Evolutionary conservation across 371 early-diverging fungal species (phyloP).

Genomic region (Zopfochytrium polystomum): DNA sequence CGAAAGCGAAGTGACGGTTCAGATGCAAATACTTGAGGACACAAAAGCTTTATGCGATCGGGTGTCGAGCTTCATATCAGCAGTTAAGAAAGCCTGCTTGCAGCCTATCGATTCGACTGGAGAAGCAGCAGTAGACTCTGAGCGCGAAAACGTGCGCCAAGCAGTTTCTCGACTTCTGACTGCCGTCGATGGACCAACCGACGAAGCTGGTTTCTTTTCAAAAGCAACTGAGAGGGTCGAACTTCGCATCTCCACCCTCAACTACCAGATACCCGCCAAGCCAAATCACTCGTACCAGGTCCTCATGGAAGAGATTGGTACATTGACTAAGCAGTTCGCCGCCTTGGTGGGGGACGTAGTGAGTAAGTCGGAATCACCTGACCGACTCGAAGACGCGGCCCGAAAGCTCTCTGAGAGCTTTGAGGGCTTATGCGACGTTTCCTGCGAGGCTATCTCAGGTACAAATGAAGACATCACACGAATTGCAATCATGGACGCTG

Average conservation of each 20-base stretch:
- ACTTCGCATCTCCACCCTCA: slow-evolving; percentile 18
- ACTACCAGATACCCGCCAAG: slow-evolving; percentile 22
- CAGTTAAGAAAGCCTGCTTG: slow-evolving; percentile 30
- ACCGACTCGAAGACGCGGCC: too few species aligned
- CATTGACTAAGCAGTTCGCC: not conserved
- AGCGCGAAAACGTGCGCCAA: slow-evolving; percentile 18
- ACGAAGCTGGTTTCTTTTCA: slow-evolving; percentile 37
- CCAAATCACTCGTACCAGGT: slow-evolving; percentile 7
- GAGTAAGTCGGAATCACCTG: too few species aligned
- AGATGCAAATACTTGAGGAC: slow-evolving; percentile 35
- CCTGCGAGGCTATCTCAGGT: slow-evolving; percentile 24
- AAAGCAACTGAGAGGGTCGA: slow-evolving; percentile 39
- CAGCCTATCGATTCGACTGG: slow-evolving; percentile 14
- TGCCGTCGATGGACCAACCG: slow-evolving; percentile 39
- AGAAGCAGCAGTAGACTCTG: slow-evolving; percentile 24
- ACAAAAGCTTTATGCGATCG: slow-evolving; percentile 37
- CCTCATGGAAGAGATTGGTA: not conserved
- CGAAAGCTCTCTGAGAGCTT: slow-evolving; percentile 27
- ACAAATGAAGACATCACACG: slow-evolving; percentile 37
- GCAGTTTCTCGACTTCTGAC: slow-evolving; percentile 29
- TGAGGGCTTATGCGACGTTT: slow-evolving; percentile 22
- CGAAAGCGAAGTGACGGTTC: slow-evolving; percentile 29
- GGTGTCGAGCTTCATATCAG: slow-evolving; percentile 29
- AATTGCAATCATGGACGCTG: slow-evolving; percentile 23
- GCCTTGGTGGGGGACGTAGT: not conserved